A percentile compares a stretch with the other conserved stretches of the same genome.
Conservation (phyloP, 805 yeast species). For the Candida rishiriensis region DNA sequence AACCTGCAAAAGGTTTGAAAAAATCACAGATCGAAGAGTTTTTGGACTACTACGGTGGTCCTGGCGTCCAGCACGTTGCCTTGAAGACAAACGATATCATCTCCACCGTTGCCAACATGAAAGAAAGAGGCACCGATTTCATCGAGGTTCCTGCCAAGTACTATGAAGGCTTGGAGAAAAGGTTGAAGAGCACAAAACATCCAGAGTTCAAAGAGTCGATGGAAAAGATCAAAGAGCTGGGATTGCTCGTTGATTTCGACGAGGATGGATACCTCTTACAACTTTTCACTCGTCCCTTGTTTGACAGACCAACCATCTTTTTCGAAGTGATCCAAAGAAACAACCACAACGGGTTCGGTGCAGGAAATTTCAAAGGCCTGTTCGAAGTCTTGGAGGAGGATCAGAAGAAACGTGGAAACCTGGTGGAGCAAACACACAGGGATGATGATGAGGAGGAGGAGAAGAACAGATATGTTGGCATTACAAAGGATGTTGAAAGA, state of each 20-base stretch:
- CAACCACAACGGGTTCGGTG: slow-evolving; percentile 83
- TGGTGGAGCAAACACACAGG: slow-evolving; percentile 24
- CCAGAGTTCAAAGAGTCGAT: slow-evolving; percentile 49
- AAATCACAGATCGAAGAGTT: slow-evolving; percentile 82
- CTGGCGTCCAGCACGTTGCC: slow-evolving; percentile 85
- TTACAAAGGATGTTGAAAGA: not conserved
- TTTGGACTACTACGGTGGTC: slow-evolving; percentile 67
- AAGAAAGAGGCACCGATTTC: slow-evolving; percentile 64
- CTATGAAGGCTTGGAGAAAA: slow-evolving; percentile 44
- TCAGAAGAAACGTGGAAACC: slow-evolving; percentile 66
- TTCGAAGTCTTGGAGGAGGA: slow-evolving; percentile 80
- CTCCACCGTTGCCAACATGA: slow-evolving; percentile 48
- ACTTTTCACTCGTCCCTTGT: slow-evolving; percentile 70
- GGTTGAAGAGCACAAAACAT: slow-evolving; percentile 38
- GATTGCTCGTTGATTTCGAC: slow-evolving; percentile 74
- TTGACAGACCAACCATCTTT: slow-evolving; percentile 78
- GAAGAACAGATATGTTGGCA: no score
- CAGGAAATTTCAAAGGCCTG: slow-evolving; percentile 80
- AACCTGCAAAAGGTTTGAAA: slow-evolving; percentile 66
- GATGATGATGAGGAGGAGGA: not conserved
- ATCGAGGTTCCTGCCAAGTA: slow-evolving; percentile 55
- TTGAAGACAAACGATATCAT: slow-evolving; percentile 59
- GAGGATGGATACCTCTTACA: slow-evolving; percentile 73
- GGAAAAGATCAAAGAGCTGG: slow-evolving; percentile 41
- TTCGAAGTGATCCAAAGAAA: slow-evolving; percentile 76